phyloP scores from a whole-genome alignment of 2,329 filamentous ascomycete species.

The Fusarium penzigii region DNA sequence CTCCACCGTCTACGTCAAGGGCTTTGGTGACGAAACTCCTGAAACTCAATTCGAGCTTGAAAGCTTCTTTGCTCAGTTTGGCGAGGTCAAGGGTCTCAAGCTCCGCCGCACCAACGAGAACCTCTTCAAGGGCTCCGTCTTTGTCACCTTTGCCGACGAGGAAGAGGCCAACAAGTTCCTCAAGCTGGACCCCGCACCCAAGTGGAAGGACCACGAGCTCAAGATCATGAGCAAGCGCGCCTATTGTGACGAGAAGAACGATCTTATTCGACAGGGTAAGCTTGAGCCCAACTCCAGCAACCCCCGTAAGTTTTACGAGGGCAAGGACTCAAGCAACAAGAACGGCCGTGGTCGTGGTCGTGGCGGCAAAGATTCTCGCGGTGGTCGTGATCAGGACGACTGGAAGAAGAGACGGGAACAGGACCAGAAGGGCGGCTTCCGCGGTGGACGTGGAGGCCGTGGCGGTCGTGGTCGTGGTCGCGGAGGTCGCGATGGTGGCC shows the following conservation, averaged over 20 bases:
- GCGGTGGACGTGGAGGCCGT: constrained; percentile 46
- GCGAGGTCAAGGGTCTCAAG: constrained; percentile 78
- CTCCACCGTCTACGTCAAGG: constrained; percentile 87
- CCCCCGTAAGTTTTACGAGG: constrained; percentile 51
- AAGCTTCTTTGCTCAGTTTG: constrained; percentile 82
- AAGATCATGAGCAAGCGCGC: constrained; percentile 84
- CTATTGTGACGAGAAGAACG: constrained; percentile 78
- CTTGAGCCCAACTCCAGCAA: constrained; percentile 57
- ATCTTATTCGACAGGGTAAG: constrained; percentile 70
- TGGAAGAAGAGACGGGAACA: constrained; percentile 66
- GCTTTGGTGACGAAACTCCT: constrained; percentile 82
- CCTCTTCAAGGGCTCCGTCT: constrained; percentile 93
- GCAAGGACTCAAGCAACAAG: constrained; percentile 40
- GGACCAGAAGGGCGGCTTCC: constrained; percentile 62
- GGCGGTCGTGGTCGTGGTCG: constrained; percentile 44
- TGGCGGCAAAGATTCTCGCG: constrained; percentile 38
- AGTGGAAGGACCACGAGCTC: constrained; percentile 79
- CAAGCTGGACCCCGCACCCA: constrained; percentile 74
- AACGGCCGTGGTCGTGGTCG: constrained; percentile 42
- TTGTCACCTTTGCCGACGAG: constrained; percentile 85
- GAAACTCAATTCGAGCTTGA: constrained; percentile 93
- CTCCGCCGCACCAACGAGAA: constrained; percentile 75
- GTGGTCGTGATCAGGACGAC: constrained; percentile 52
- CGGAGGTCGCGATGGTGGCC: constrained; percentile 45
- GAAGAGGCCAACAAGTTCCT: constrained; percentile 81